A percentile compares a stretch with the other conserved stretches of the same genome.
Evolutionary conservation across 495 filamentous ascomycete species (phyloP).

Genomic region (Penicillium daleae): DNA sequence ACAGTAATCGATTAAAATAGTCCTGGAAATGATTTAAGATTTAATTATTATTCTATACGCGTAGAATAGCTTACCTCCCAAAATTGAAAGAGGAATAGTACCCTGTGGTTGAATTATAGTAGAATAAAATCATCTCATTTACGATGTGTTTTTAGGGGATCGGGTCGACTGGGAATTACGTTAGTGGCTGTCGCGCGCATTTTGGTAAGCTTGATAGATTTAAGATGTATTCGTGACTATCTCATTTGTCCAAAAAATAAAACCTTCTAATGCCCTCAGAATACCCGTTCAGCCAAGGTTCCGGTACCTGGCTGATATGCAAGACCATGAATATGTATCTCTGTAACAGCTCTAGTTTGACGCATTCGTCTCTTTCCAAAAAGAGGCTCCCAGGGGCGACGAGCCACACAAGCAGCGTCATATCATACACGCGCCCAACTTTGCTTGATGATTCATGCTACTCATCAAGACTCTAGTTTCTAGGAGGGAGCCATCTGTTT

Average conservation of each 20-base stretch:
- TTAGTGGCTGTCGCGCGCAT: not conserved
- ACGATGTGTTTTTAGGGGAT: too few species aligned
- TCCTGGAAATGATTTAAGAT: too few species aligned
- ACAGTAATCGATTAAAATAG: too few species aligned
- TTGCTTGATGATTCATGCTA: not conserved
- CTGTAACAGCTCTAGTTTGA: not conserved
- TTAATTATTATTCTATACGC: too few species aligned
- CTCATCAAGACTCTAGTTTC: not conserved
- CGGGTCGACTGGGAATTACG: too few species aligned
- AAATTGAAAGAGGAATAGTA: too few species aligned
- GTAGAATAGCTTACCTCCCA: too few species aligned
- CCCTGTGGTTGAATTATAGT: too few species aligned
- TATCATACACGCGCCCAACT: not conserved
- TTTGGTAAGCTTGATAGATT: not conserved
- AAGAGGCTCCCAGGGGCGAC: not conserved
- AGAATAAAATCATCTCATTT: too few species aligned
- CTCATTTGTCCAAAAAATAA: not conserved
- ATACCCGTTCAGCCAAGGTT: not conserved
- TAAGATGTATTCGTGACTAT: not conserved
- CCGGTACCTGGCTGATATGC: not conserved
- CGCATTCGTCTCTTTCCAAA: not conserved
- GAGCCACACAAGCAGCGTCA: not conserved
- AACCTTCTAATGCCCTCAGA: not conserved
- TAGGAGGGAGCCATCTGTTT: constrained; percentile 4
- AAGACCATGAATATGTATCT: not conserved